Base-by-base conservation (phyloP, 441 rosid genomes). In the Melastoma candidum region DNA sequence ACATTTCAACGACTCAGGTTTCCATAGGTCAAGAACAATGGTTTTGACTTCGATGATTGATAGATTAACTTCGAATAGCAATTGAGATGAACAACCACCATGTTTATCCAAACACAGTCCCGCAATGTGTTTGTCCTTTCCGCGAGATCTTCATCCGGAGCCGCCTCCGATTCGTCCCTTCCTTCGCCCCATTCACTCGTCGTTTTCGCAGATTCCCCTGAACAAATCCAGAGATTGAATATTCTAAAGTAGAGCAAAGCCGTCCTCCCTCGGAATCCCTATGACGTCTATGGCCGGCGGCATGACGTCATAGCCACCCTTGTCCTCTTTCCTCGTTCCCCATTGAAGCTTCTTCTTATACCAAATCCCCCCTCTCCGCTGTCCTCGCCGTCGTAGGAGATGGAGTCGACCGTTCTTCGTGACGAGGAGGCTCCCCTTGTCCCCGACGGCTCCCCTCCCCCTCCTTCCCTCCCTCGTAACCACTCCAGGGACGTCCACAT, bases 401-500 rank as follows among this genome's bases (percentile, higher is more conserved):
- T 82, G 84, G 76, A 67, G 45, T 55, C 74, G 29, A 53, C 46
- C 10, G 74, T 50, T 44, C 27, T 66, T 46, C 66, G 69, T 44
- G 85, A 78, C 4, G 93, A 83, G 61, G 88, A 84, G 63, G 52
- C 76, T 43, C 93, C 88, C 8, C 66, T 90, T 58, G 71, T 90
- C 54, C 17, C 7, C 27, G 63, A 57, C 48, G 79, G 64, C 51
- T 60, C 61, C 68, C 69, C 57, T 66, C 63, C 57, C 49, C 26
- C 44, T 11, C 53, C 13, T 22, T 48, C 63, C 2, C 46, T 8
- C 11, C 68, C 66, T 47, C 73, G 68, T 64, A 72, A 66, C 69
- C 76, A 82, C 53, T 52, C 77, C 1, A 78, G 76, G 36, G 97
- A 90, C 57, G 75, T 90, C 58, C 90, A 84, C 69, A 77, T 90